Evolutionary conservation across 768 basidiomycete species (phyloP).

Genomic region (Cystobasidium onofrii): DNA sequence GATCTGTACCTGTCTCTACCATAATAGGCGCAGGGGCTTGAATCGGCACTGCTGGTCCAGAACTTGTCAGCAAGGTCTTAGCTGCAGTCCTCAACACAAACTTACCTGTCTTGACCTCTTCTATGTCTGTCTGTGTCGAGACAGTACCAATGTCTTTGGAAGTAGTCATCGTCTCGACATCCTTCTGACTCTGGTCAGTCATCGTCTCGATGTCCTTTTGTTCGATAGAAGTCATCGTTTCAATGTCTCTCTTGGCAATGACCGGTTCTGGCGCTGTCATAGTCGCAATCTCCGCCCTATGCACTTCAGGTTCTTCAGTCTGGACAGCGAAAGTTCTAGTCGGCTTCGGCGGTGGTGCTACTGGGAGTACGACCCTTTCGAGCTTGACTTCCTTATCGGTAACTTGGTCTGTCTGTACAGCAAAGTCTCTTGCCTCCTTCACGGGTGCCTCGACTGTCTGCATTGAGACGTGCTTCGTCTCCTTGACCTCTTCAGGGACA

Average conservation of each 20-base stretch:
- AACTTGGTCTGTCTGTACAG: neutral
- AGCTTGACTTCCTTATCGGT: neutral
- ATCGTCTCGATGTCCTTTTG: no score
- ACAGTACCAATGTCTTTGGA: neutral
- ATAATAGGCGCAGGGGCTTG: neutral
- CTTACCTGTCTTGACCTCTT: neutral
- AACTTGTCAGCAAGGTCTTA: no score
- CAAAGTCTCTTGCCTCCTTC: neutral
- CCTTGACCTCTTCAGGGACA: neutral
- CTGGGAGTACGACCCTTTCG: neutral
- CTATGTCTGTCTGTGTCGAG: neutral
- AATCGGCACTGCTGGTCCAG: neutral
- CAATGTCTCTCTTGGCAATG: neutral
- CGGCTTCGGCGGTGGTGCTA: neutral
- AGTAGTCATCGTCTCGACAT: neutral
- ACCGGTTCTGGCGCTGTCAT: neutral
- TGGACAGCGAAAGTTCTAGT: neutral
- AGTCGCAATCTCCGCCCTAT: neutral
- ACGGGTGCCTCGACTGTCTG: neutral
- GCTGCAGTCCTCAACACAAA: neutral
- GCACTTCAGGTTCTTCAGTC: neutral
- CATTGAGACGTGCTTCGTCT: neutral
- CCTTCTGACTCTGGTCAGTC: neutral
- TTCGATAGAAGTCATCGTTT: neutral
- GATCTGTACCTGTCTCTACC: conserved; percentile 67